These are phyloP conservation scores for Daedalea quercina DNA, from an alignment of 768 basidiomycete species.

Conservation along the genomic window DNA sequence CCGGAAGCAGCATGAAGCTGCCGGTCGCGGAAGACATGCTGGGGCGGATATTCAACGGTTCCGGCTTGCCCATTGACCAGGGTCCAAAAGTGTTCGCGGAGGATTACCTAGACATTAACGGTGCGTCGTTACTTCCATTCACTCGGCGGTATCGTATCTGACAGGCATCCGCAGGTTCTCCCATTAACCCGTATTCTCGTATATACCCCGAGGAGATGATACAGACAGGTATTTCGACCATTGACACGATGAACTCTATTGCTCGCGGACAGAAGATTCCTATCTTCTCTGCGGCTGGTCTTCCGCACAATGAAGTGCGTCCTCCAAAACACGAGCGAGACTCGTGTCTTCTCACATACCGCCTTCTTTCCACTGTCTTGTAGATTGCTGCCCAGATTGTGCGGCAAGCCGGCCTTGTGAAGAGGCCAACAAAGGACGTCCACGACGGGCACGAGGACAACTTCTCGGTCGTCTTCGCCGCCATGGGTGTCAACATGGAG, in stretches of 20 bases:
- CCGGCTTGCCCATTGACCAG: constrained; percentile 95
- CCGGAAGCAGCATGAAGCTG: constrained; percentile 97
- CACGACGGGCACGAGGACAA: constrained; percentile 99
- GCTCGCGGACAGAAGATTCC: constrained; percentile 99
- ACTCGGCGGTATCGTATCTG: constrained; percentile 4
- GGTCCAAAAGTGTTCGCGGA: constrained; percentile 99
- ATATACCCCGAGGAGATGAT: constrained; percentile 99
- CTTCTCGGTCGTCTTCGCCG: constrained; percentile 99
- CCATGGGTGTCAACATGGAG: constrained; percentile 99
- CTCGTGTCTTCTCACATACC: constrained; percentile 8
- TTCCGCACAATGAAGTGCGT: constrained; percentile 93
- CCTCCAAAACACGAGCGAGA: constrained; percentile 5
- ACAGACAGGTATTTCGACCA: constrained; percentile 98
- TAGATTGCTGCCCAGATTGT: constrained; percentile 99
- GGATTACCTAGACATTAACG: constrained; percentile 99
- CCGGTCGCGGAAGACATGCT: constrained; percentile 99
- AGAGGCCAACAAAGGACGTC: constrained; percentile 92
- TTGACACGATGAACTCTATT: constrained; percentile 97
- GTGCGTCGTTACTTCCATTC: constrained; percentile 35
- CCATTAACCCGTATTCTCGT: constrained; percentile 96
- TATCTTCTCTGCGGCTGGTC: constrained; percentile 97
- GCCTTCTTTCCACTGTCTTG: background rate
- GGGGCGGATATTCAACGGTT: constrained; percentile 98
- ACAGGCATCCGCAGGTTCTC: constrained; percentile 60
- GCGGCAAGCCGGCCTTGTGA: constrained; percentile 96